Base-by-base conservation (phyloP, 2,329 filamentous ascomycete genomes). In the Allantophomopsis cytisporea region DNA sequence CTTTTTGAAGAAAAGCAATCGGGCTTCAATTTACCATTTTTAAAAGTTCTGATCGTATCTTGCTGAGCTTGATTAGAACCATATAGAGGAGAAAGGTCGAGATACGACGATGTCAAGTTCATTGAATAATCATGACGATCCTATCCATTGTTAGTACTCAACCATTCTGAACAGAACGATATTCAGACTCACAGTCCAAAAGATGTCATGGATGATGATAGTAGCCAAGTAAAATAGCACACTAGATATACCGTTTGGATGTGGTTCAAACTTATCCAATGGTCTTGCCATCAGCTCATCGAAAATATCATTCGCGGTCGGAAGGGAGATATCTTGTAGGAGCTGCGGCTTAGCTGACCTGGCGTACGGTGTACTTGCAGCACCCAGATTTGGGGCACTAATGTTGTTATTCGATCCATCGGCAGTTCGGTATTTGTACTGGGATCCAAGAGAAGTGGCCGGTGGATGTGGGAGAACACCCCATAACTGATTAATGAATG, bases 141-240 rank as follows among this genome's bases (percentile, higher is more conserved):
- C 23, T 28, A 28, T 8, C n/a, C 8, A 28, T 10, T 10, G 23
- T 28, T 8, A 28, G 11, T 28, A 28, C 11, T 3, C 23, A 12
- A 4, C 5, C 10, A 28, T 7, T 11, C 14, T 28, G 30, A 15
- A 21, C 17, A 13, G 2, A 11, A 20, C 21, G 30, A 20, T n/a
- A 31, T 38, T 6, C n/a, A 28, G 23, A 42, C 46, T 46, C 34
- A 50, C 49, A 2, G 79, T 83, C 31, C 73, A 67, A 58, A 83
- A 83, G 37, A 79, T 60, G 50, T 80, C 76, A 47, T 73, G 70
- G 38, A 72, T 74, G 43, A 76, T 73, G 50, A 88, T 80, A 6
- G 79, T 75, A 0, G 81, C 83, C 34, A 83, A 63, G 47, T 86
- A 85, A 55, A 84, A 85, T 13, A 88, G 62, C 60, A 85, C 75